Percentiles rank a stretch among this genome's conserved stretches.
phyloP scores from a whole-genome alignment of 78 protist genomes.

The Dictyostelium firmibasis region DNA sequence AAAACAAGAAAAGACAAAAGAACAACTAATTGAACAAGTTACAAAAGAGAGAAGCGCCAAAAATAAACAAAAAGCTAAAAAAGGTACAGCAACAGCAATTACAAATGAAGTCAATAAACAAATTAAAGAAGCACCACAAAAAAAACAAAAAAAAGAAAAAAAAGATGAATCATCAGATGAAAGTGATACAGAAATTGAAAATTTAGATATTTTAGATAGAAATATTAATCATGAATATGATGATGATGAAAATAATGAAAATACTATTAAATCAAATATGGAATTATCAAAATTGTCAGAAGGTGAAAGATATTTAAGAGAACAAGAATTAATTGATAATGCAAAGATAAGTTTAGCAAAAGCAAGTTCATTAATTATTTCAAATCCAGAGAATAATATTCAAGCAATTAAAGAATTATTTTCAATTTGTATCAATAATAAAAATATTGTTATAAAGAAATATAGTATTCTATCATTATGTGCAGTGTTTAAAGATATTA shows the following conservation, averaged over 20 bases:
- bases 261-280: no score
- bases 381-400: constrained; percentile 62
- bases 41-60: constrained; percentile 16
- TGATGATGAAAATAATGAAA: no score
- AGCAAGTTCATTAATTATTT: background rate
- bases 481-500: constrained; percentile 68
- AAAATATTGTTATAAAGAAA: constrained; percentile 23
- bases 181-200: background rate
- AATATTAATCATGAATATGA: background rate
- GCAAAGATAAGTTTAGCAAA: constrained; percentile 2
- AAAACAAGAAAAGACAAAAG: background rate
- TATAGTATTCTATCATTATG: constrained; percentile 36
- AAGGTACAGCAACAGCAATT: background rate
- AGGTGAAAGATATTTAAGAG: constrained; percentile 33
- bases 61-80: background rate
- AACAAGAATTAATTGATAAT: constrained; percentile 25
- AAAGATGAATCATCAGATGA: background rate
- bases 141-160: constrained; percentile 13
- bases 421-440: constrained; percentile 41
- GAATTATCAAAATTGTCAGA: background rate
- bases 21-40: background rate
- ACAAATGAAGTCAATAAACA: constrained; percentile 3
- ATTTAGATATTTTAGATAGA: background rate
- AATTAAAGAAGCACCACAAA: background rate
- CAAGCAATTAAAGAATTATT: constrained; percentile 29